Base-by-base conservation (phyloP, 2,329 filamentous ascomycete species). In the Boeremia exigua region DNA sequence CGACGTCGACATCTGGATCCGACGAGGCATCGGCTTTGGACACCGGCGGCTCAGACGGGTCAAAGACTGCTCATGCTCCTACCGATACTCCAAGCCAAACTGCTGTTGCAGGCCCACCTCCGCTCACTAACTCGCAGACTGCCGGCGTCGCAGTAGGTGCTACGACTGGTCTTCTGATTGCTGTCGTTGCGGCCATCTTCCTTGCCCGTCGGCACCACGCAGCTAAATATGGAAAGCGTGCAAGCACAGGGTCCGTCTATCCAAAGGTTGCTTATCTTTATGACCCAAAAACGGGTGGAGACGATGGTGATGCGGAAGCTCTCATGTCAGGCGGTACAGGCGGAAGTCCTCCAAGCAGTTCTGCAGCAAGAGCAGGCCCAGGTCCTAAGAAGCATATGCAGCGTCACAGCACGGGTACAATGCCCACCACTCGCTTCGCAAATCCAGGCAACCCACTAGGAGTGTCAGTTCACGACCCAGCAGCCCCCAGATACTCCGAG, bases 101-200 rank as follows among this genome's bases (percentile, higher is more conserved):
- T 42, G 47, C 43, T 9, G 58, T 44, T 11, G 40, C 58, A 15
- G 51, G 53, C 42, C 53, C 66, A 27, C 56, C 66, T 29, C 67
- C 63, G 52, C 54, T 71, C 34, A 66, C 60, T 3, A 65, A 62
- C 29, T 62, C 68, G 1, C 71, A 75, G 55, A 75, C 72, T 6
- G 74, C 70, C 11, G 74, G 72, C 32, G 68, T 76, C 25, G 74
- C 70, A 17, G 60, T 75, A 27, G 72, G 68, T 29, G 68, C 71
- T 12, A 69, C 70, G 8, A 69, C 70, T 27, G 70, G 68, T 36
- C 48, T 74, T 33, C 56, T 76, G 30, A 59, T 77, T 33, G 70
- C 72, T 19, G 57, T 73, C 17, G 60, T 76, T 27, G 72, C 70
- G 28, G 68, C 65, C 3, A 23, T 73, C 23, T 72, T 73, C 53